Percentiles rank a stretch among this genome's conserved stretches.
These are phyloP conservation scores for Polychaeton citri DNA, from an alignment of 2,329 filamentous ascomycete genomes.

Conservation along the genomic window DNA sequence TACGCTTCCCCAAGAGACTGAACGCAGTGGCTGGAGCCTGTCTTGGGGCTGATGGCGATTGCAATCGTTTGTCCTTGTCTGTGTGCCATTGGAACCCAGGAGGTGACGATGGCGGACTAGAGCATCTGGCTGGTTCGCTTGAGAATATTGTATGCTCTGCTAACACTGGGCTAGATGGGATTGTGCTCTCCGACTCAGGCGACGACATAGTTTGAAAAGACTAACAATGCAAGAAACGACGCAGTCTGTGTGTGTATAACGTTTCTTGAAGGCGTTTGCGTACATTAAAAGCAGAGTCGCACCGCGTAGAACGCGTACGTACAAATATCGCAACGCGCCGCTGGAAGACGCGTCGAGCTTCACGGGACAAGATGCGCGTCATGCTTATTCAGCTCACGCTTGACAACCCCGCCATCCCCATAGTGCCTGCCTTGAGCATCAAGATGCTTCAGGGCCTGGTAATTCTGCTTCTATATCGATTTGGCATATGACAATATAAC, in stretches of 20 bases:
- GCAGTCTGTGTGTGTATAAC: neutral
- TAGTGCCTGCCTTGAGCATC: no score
- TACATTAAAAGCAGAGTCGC: neutral
- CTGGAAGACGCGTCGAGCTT: conserved; percentile 3
- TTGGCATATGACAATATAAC: no score
- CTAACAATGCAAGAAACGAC: no score
- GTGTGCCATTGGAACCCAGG: conserved; percentile 29
- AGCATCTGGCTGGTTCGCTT: conserved; percentile 14
- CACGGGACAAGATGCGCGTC: neutral
- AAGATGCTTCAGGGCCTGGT: no score
- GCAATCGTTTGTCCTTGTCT: conserved; percentile 11
- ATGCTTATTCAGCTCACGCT: neutral
- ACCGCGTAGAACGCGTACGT: neutral
- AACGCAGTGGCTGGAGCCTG: conserved; percentile 20
- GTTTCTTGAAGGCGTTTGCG: neutral
- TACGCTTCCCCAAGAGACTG: conserved; percentile 19
- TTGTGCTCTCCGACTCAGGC: neutral
- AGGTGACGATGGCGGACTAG: conserved; percentile 40
- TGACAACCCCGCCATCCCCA: neutral
- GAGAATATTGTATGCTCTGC: conserved; percentile 13
- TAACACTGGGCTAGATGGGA: conserved; percentile 11
- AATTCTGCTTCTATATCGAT: no score
- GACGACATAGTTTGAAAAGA: neutral
- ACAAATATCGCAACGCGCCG: neutral
- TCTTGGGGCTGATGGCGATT: conserved; percentile 10